Evolutionary conservation across 1,139 yeast species (phyloP).

Genomic region (Yamadazyma taylorii): DNA sequence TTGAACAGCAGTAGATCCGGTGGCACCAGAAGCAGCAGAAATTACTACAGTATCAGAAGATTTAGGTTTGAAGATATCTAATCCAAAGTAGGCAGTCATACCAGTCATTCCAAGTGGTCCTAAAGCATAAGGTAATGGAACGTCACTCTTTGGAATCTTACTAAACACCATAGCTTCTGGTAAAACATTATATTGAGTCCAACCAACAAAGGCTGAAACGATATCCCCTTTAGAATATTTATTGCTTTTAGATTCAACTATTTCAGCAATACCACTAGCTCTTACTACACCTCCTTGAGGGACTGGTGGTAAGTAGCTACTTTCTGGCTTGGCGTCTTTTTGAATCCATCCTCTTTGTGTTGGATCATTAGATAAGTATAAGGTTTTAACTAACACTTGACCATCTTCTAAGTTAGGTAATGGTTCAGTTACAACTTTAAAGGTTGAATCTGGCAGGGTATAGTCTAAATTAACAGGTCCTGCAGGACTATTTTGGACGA

Average conservation of each 20-base stretch:
- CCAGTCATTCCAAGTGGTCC: slow-evolving; percentile 53
- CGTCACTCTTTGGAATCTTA: slow-evolving; percentile 25
- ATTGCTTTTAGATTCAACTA: slow-evolving; percentile 43
- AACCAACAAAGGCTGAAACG: slow-evolving; percentile 27
- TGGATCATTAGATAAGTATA: slow-evolving; percentile 64
- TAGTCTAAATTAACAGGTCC: slow-evolving; percentile 18
- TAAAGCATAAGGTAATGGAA: slow-evolving; percentile 28
- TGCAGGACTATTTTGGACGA: slow-evolving; percentile 19
- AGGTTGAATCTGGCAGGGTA: slow-evolving; percentile 22
- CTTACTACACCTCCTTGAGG: slow-evolving; percentile 49
- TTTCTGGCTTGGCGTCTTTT: slow-evolving; percentile 36
- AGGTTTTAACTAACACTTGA: slow-evolving; percentile 47
- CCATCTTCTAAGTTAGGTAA: slow-evolving; percentile 32
- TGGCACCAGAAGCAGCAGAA: slow-evolving; percentile 72
- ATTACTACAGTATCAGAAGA: slow-evolving; percentile 40
- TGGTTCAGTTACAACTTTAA: slow-evolving; percentile 17
- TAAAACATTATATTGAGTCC: slow-evolving; percentile 33
- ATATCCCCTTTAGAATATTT: slow-evolving; percentile 46
- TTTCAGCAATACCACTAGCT: slow-evolving; percentile 50
- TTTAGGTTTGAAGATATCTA: slow-evolving; percentile 44
- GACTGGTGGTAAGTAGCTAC: slow-evolving; percentile 50
- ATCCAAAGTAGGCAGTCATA: slow-evolving; percentile 62
- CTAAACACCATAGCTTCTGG: slow-evolving; percentile 20
- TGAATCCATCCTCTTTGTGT: slow-evolving; percentile 65
- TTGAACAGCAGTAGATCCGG: slow-evolving; percentile 64